phyloP scores from a whole-genome alignment of 768 basidiomycete genomes.

The Leccinum barrowsii region DNA sequence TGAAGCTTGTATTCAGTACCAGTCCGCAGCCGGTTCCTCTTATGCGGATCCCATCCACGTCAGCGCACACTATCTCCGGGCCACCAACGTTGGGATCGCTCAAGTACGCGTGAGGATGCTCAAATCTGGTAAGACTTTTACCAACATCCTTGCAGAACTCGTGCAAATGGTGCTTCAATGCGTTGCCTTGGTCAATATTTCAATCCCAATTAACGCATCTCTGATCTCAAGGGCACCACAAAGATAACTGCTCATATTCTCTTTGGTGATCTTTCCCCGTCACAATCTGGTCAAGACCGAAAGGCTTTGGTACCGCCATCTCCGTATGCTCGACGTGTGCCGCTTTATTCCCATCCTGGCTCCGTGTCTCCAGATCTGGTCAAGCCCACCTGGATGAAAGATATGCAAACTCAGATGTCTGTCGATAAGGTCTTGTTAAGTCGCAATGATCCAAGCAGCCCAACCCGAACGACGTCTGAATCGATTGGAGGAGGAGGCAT shows the following conservation, averaged over 20 bases:
- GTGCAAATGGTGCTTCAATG: constrained; percentile 45
- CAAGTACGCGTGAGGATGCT: constrained; percentile 46
- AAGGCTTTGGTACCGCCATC: constrained; percentile 47
- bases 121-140: constrained; percentile 51
- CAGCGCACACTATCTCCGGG: constrained; percentile 54
- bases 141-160: constrained; percentile 57
- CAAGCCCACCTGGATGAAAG: constrained; percentile 34
- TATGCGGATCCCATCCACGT: constrained; percentile 60
- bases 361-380: constrained; percentile 25
- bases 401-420: constrained; percentile 34
- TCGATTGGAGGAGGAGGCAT: constrained; percentile 51
- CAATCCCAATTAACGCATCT: not conserved
- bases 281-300: constrained; percentile 13
- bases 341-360: constrained; percentile 53
- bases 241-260: constrained; percentile 53
- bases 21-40: constrained; percentile 33
- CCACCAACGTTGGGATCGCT: constrained; percentile 40
- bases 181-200: not conserved
- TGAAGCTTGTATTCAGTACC: constrained; percentile 51
- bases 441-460: constrained; percentile 37
- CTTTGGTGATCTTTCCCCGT: constrained; percentile 46
- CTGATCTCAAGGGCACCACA: constrained; percentile 36
- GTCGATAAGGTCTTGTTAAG: constrained; percentile 39
- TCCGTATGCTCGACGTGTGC: constrained; percentile 55
- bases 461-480: constrained; percentile 35